A percentile compares a stretch with the other conserved stretches of the same genome.
Conservation (phyloP, 768 basidiomycete genomes). For the Sarcodon sp. region DNA sequence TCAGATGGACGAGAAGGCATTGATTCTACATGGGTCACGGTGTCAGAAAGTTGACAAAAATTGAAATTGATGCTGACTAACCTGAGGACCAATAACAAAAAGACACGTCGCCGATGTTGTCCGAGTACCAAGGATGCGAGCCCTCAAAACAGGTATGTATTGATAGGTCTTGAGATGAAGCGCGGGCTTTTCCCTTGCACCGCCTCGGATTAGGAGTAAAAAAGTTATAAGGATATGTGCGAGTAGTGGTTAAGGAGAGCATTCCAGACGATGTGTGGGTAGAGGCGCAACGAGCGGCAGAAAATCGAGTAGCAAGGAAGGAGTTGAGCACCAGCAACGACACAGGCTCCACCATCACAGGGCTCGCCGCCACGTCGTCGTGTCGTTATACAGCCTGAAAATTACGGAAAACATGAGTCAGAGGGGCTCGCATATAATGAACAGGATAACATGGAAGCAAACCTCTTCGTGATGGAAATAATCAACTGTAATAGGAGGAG, state of each 20-base stretch:
- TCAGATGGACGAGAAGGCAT: too few species aligned
- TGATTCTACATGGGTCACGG: too few species aligned
- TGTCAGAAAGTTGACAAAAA: too few species aligned
- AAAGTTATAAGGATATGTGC: constrained; percentile 30
- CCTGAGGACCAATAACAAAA: too few species aligned
- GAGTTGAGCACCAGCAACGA: constrained; percentile 39
- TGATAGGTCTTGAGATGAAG: constrained; percentile 7
- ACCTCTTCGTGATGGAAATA: too few species aligned
- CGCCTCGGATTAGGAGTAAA: constrained; percentile 41
- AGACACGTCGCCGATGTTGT: too few species aligned
- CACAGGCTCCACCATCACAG: constrained; percentile 54
- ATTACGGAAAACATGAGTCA: not conserved
- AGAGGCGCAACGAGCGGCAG: constrained; percentile 13
- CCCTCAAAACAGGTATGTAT: not conserved
- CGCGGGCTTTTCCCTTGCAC: constrained; percentile 42
- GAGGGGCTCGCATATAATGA: too few species aligned
- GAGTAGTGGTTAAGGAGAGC: constrained; percentile 17
- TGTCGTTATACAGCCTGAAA: not conserved
- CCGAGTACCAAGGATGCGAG: too few species aligned
- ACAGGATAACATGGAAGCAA: too few species aligned
- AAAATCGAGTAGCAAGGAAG: constrained; percentile 21
- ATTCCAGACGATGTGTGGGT: constrained; percentile 16
- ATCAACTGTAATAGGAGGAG: too few species aligned
- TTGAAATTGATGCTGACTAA: too few species aligned
- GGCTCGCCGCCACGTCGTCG: constrained; percentile 11